phyloP scores from a whole-genome alignment of 805 yeast species.

The Saccharomycopsis capsularis region DNA sequence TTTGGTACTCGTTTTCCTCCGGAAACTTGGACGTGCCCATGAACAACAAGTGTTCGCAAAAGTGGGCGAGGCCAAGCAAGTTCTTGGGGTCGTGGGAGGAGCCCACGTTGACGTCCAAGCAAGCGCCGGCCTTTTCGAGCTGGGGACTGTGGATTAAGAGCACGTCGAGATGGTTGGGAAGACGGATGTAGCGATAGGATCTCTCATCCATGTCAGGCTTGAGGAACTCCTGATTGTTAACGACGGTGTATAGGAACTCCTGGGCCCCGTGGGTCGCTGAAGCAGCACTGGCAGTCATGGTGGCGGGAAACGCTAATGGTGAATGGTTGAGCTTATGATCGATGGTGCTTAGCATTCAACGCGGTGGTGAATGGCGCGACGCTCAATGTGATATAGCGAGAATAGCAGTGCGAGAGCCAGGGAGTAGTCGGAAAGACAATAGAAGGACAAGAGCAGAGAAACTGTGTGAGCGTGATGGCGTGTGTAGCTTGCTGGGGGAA shows the following conservation, averaged over 20 bases:
- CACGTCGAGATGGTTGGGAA: constrained; percentile 52
- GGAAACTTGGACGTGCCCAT: constrained; percentile 81
- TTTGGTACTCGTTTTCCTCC: constrained; percentile 67
- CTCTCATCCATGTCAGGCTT: constrained; percentile 63
- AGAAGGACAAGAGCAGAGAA: too few species aligned
- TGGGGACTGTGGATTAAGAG: constrained; percentile 60
- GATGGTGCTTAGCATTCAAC: too few species aligned
- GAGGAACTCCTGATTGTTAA: constrained; percentile 25
- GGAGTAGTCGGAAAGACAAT: background rate
- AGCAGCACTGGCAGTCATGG: background rate
- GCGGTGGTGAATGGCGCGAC: too few species aligned
- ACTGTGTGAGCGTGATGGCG: background rate
- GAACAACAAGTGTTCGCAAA: constrained; percentile 64
- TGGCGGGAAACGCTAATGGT: too few species aligned
- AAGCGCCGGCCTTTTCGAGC: constrained; percentile 72
- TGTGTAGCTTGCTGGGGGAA: background rate
- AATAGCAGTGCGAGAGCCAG: background rate
- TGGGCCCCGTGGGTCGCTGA: background rate
- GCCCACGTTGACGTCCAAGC: constrained; percentile 74
- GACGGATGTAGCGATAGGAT: constrained; percentile 55
- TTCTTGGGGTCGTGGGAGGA: constrained; percentile 60
- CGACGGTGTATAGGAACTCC: background rate
- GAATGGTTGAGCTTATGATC: too few species aligned
- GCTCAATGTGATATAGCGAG: too few species aligned
- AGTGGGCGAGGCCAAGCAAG: constrained; percentile 73